phyloP scores from a whole-genome alignment of 1,284 basidiomycete genomes.

The Cryptococcus sp. region DNA sequence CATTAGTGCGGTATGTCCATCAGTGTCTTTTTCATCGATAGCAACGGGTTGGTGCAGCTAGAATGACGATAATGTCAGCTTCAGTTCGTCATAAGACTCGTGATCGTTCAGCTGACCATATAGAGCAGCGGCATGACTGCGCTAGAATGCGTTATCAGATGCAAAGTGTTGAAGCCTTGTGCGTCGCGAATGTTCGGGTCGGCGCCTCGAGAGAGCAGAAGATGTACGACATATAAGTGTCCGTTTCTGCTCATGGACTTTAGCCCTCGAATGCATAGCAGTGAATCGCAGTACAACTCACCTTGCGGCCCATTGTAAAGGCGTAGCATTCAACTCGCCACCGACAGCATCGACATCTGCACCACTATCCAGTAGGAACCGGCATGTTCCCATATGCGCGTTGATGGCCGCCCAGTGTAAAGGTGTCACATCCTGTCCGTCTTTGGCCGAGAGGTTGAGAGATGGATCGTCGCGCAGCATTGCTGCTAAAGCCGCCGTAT shows the following conservation, averaged over 20 bases:
- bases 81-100: neutral
- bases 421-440: conserved; percentile 89
- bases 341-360: conserved; percentile 93
- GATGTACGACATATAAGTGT: conserved; percentile 90
- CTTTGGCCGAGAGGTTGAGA: conserved; percentile 75
- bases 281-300: conserved; percentile 29
- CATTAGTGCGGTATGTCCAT: conserved; percentile 95
- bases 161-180: conserved; percentile 95
- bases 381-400: conserved; percentile 49
- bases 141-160: conserved; percentile 91
- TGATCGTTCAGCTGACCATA: conserved; percentile 61
- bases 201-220: conserved; percentile 83
- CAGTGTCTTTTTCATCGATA: conserved; percentile 82
- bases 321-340: conserved; percentile 92
- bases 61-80: neutral
- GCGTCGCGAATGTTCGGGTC: conserved; percentile 89
- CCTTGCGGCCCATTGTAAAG: conserved; percentile 94
- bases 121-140: conserved; percentile 93
- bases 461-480: conserved; percentile 70
- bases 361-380: conserved; percentile 83
- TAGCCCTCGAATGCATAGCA: neutral
- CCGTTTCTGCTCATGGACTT: conserved; percentile 65
- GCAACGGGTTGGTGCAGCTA: conserved; percentile 82
- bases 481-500: conserved; percentile 66
- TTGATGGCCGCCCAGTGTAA: conserved; percentile 88